Evolutionary conservation across 768 basidiomycete species (phyloP).

Genomic region (Rhodotorula babjevae): DNA sequence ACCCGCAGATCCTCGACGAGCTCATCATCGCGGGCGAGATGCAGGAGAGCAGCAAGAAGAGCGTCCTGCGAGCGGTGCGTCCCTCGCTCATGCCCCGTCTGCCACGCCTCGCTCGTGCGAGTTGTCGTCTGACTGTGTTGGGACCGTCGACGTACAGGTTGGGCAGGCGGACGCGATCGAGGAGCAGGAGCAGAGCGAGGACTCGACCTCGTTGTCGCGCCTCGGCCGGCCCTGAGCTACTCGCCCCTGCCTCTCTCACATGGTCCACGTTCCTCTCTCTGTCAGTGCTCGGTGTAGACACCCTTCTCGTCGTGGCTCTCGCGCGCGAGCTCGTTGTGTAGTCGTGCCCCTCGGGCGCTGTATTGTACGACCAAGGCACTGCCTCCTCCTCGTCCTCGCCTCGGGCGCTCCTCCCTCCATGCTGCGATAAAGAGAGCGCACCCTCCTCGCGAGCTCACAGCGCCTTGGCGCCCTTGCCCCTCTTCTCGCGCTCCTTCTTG

Average conservation of each 20-base stretch:
- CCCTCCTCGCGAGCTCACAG: conserved; percentile 5
- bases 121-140: neutral
- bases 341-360: too few relatives aligned
- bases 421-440: neutral
- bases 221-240: neutral
- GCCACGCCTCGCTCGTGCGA: conserved; percentile 28
- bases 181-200: conserved; percentile 32
- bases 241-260: neutral
- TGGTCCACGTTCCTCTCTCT: too few relatives aligned
- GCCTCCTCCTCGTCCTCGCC: too few relatives aligned
- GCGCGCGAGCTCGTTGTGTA: too few relatives aligned
- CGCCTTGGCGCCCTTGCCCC: conserved; percentile 8
- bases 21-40: conserved; percentile 89
- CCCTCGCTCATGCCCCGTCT: conserved; percentile 44
- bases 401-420: too few relatives aligned
- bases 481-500: too few relatives aligned
- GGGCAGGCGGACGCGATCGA: conserved; percentile 36
- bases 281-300: neutral
- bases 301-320: neutral
- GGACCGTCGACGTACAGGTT: conserved; percentile 11
- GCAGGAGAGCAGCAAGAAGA: conserved; percentile 79
- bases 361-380: too few relatives aligned
- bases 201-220: conserved; percentile 5
- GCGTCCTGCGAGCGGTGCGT: conserved; percentile 52
- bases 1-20: conserved; percentile 75